Percentiles rank a stretch among this genome's conserved stretches.
Conservation (phyloP, 495 filamentous ascomycete species). For the Diplogelasinospora grovesii region DNA sequence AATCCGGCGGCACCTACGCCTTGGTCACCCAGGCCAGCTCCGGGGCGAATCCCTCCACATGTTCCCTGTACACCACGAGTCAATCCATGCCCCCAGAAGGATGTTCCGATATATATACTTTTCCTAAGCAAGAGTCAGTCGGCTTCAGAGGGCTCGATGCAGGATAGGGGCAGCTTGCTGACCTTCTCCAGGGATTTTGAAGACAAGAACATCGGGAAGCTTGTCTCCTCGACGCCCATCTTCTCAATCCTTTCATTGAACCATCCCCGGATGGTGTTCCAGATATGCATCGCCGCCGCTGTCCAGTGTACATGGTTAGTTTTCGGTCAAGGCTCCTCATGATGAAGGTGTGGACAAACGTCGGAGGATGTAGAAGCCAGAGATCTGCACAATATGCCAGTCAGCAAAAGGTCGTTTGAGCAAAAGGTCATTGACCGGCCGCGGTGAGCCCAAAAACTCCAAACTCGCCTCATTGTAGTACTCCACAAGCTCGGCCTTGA, state of each 20-base stretch:
- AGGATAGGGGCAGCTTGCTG: no score
- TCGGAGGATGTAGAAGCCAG: slow-evolving; percentile 91
- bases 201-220: slow-evolving; percentile 91
- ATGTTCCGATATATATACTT: no score
- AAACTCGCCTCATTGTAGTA: slow-evolving; percentile 44
- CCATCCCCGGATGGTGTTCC: slow-evolving; percentile 85
- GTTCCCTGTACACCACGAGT: no score
- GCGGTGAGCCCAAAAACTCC: neutral
- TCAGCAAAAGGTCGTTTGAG: no score
- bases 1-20: slow-evolving; percentile 51
- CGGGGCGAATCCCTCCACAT: slow-evolving; percentile 94
- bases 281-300: slow-evolving; percentile 75
- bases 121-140: no score
- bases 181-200: slow-evolving; percentile 82
- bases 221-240: slow-evolving; percentile 88
- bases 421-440: neutral
- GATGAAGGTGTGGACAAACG: slow-evolving; percentile 17
- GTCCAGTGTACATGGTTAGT: neutral
- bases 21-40: slow-evolving; percentile 99
- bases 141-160: no score
- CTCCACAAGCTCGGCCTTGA: slow-evolving; percentile 91
- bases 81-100: no score
- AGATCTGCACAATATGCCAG: slow-evolving; percentile 51
- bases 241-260: slow-evolving; percentile 83
- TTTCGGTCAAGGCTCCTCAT: neutral